Evolutionary conservation across 2,329 filamentous ascomycete species (phyloP).

Genomic region (Leptographium wingfieldii): DNA sequence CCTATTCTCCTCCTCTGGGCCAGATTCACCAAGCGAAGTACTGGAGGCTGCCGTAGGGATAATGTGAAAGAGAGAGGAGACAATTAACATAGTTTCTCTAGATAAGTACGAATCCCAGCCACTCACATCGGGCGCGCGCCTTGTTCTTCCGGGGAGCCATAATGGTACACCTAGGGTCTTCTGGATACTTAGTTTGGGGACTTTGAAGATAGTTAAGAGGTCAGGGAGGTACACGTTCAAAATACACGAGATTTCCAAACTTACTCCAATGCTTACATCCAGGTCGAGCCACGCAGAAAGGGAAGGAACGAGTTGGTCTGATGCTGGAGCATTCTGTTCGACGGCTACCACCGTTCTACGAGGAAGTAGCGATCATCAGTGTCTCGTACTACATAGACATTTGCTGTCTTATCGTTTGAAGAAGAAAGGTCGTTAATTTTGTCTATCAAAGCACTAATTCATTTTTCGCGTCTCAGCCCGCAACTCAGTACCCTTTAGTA

Average conservation of each 20-base stretch:
- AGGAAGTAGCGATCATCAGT: neutral
- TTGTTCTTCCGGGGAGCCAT: constrained; percentile 5
- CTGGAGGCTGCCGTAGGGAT: neutral
- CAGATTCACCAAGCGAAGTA: neutral
- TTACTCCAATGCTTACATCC: too few relatives aligned
- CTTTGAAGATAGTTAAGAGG: too few relatives aligned
- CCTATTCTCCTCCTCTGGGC: neutral
- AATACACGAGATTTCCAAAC: too few relatives aligned
- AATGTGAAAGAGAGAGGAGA: too few relatives aligned
- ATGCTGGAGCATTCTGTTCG: neutral
- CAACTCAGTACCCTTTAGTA: neutral
- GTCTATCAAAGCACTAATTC: neutral
- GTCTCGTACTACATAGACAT: too few relatives aligned
- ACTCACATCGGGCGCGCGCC: constrained; percentile 4
- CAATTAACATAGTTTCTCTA: neutral
- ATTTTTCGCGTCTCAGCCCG: neutral
- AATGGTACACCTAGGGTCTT: too few relatives aligned
- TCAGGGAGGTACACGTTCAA: too few relatives aligned
- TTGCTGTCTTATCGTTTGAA: too few relatives aligned
- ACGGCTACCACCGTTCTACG: neutral
- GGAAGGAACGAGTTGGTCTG: neutral
- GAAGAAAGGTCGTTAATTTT: too few relatives aligned
- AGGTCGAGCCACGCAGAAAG: neutral
- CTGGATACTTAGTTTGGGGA: too few relatives aligned
- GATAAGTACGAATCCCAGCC: neutral